Percentiles rank a stretch among this genome's conserved stretches.
phyloP scores from a whole-genome alignment of 805 yeast genomes.

The Saccharomyces paradoxus region DNA sequence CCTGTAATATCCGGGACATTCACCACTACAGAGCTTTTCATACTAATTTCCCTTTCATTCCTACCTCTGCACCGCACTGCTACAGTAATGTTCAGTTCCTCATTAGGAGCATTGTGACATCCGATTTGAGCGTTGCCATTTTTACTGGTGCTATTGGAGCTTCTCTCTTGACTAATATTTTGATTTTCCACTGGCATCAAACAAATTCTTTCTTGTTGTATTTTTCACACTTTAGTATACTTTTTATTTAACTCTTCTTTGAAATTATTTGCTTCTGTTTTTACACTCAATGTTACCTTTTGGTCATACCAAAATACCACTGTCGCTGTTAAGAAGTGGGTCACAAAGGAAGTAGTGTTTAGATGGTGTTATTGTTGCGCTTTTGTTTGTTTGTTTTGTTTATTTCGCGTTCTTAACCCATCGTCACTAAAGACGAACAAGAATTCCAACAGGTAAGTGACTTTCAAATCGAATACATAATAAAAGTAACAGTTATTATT shows the following conservation, averaged over 20 bases:
- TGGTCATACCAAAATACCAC: not conserved
- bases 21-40: conserved; percentile 54
- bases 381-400: not conserved
- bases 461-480: too few species aligned
- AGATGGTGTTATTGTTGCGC: not conserved
- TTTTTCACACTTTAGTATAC: not conserved
- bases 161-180: not conserved
- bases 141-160: not conserved
- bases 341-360: not conserved
- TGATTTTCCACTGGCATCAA: not conserved
- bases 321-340: not conserved
- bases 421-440: not conserved
- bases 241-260: not conserved
- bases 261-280: not conserved
- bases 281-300: not conserved
- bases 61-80: conserved; percentile 59
- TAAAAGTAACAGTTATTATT: not conserved
- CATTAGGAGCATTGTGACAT: conserved; percentile 5
- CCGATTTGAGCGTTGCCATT: not conserved
- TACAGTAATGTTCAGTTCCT: conserved; percentile 47
- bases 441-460: too few species aligned
- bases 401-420: not conserved
- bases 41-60: conserved; percentile 46
- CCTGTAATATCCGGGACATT: conserved; percentile 41
- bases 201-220: not conserved